Evolutionary conservation across 208 protist species (phyloP).

Genomic region (Phytomonas francai): DNA sequence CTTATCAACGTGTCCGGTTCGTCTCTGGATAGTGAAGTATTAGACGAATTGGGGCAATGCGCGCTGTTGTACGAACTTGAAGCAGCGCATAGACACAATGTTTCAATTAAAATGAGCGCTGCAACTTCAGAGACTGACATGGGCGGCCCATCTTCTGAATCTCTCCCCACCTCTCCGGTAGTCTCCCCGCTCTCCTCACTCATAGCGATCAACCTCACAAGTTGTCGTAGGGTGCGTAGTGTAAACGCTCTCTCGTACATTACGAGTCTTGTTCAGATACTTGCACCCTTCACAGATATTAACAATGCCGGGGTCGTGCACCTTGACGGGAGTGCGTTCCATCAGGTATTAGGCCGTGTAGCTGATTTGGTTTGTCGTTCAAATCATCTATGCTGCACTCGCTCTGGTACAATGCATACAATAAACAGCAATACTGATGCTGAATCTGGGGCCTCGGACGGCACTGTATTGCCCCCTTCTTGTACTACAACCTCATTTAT

Average conservation of each 20-base stretch:
- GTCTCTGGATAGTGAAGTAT: conserved; percentile 19
- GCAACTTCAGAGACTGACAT: neutral
- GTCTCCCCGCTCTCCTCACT: conserved; percentile 15
- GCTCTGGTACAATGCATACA: neutral
- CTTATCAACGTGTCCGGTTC: neutral
- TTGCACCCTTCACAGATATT: conserved; percentile 36
- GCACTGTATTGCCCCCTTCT: neutral
- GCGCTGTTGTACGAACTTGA: conserved; percentile 21
- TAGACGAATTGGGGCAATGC: conserved; percentile 29
- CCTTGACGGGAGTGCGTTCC: conserved; percentile 23
- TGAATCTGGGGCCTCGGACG: neutral
- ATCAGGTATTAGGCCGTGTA: neutral
- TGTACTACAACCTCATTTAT: neutral
- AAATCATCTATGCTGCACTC: neutral
- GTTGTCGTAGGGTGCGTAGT: conserved; percentile 22
- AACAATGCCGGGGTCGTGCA: conserved; percentile 18
- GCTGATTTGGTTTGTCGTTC: neutral
- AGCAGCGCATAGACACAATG: neutral
- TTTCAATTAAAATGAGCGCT: neutral
- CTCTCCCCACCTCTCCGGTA: neutral
- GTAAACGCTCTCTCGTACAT: conserved; percentile 31
- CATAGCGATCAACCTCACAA: conserved; percentile 37
- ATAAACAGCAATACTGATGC: neutral
- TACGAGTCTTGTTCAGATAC: conserved; percentile 33
- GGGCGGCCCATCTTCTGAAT: neutral